These are phyloP conservation scores for Sphagnum contortum DNA, from an alignment of 225 moss, liverwort and hornwort genomes.

Conservation along the genomic window DNA sequence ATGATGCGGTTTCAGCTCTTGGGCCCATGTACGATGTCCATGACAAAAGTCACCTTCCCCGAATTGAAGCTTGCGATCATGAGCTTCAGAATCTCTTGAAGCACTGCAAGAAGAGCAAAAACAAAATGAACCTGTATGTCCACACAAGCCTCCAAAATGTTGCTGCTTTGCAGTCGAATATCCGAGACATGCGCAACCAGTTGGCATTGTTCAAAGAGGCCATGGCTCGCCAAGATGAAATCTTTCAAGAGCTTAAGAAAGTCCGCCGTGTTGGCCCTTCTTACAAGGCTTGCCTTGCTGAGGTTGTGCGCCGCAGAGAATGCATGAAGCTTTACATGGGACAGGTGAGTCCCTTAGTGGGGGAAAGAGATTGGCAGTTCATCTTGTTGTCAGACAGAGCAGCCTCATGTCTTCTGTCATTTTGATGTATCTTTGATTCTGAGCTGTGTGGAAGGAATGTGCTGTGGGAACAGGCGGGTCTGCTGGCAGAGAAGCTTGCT, in stretches of 20 bases:
- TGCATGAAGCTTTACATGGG: constrained; percentile 98
- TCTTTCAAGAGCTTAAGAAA: constrained; percentile 67
- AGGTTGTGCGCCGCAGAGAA: constrained; percentile 79
- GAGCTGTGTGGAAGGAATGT: neutral
- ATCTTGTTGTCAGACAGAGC: no score
- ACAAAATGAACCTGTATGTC: constrained; percentile 76
- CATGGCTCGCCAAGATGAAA: constrained; percentile 67
- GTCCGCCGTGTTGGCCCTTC: constrained; percentile 84
- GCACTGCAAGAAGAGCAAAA: constrained; percentile 85
- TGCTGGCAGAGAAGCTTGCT: constrained; percentile 90
- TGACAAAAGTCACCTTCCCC: constrained; percentile 68
- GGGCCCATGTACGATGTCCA: constrained; percentile 87
- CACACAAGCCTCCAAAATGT: constrained; percentile 79
- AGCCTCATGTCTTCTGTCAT: no score
- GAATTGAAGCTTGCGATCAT: constrained; percentile 62
- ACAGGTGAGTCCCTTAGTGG: constrained; percentile 25
- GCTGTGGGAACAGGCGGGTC: constrained; percentile 53
- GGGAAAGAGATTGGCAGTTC: no score
- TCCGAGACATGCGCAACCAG: constrained; percentile 89
- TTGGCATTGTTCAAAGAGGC: constrained; percentile 90
- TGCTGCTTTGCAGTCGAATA: constrained; percentile 83
- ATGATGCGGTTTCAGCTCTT: constrained; percentile 93
- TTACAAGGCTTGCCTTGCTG: constrained; percentile 94
- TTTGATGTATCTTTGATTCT: no score
- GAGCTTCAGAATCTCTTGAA: constrained; percentile 74